Conservation (phyloP, 140 eudicot species). For the Flaveria floridana region DNA sequence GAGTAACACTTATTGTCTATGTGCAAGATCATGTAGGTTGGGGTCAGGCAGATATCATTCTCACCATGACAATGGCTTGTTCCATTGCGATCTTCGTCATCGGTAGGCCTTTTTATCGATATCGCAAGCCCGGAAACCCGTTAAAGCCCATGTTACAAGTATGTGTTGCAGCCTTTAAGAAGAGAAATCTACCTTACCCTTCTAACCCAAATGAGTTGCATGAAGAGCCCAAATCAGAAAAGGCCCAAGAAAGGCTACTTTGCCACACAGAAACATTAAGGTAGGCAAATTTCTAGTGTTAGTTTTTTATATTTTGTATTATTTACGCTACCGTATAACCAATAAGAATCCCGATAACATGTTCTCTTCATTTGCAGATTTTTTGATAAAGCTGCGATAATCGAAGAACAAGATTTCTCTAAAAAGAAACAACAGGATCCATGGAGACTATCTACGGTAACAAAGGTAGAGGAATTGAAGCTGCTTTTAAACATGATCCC, state of each 20-base stretch:
- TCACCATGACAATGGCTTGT: constrained; percentile 58
- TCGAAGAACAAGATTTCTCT: constrained; percentile 37
- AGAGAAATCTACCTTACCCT: constrained; percentile 62
- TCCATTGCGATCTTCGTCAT: constrained; percentile 41
- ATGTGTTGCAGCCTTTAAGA: constrained; percentile 63
- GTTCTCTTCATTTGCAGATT: constrained; percentile 37
- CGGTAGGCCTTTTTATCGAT: constrained; percentile 83
- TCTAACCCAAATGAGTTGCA: constrained; percentile 44
- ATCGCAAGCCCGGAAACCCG: constrained; percentile 62
- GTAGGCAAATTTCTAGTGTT: constrained; percentile 43
- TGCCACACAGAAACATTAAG: constrained; percentile 63
- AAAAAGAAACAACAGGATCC: constrained; percentile 36
- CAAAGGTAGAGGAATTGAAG: constrained; percentile 75
- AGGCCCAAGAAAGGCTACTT: constrained; percentile 43
- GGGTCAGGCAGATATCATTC: constrained; percentile 69
- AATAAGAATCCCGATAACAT: background rate
- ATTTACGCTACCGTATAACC: background rate
- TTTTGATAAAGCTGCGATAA: constrained; percentile 82
- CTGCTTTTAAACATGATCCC: constrained; percentile 69
- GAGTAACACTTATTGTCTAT: constrained; percentile 73
- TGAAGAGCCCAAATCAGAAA: constrained; percentile 53
- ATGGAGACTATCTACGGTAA: constrained; percentile 77
- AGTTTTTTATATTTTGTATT: background rate
- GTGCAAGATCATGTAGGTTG: constrained; percentile 75
- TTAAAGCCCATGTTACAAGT: constrained; percentile 75